Base-by-base conservation (phyloP, 1,139 yeast species). In the Meyerozyma carpophila region DNA sequence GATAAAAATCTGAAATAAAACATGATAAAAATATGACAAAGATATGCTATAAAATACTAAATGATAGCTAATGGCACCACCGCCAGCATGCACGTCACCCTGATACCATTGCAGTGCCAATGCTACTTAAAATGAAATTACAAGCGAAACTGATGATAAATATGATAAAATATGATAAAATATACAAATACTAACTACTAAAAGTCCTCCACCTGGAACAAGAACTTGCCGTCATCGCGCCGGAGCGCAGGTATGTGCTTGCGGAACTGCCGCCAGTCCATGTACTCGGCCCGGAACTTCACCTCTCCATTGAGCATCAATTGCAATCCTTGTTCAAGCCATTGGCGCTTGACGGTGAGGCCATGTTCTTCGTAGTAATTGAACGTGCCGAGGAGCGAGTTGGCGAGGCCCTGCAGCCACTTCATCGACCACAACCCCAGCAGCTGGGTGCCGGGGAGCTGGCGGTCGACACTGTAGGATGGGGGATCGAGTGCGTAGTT, bases 251-350 rank as follows among this genome's bases (percentile, higher is more conserved):
- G 58, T 29, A 69, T 56, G 39, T 55, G 51, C 14, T 54, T 47
- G 42, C 61, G 62, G 50, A 61, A 67, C 39, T 63, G 58, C 49
- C 75, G 57, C 78, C 78, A 73, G 50, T 72, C 77, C 13, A 57
- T 43, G 38, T 54, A 58, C 14, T 54, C 56, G 47, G 67, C 71
- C 36, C 71, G 53, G 42, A 69, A 62, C 49, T 61, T 63, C 41
- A 73, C 47, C 45, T 61, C 61, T 11, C 61, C 61, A 3, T 54
- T 53, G 26, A 63, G 45, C 8, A 70, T 49, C 38, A 66, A 47
- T 13, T 52, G 48, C 27, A 67, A 57, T 1, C 70, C 75, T 48
- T 70, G 70, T 20, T 48, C 45, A 3, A 70, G 50, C 77, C 77
- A 71, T 2, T 47, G 47, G 21, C 53, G 47, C 21, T 57, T 59